Conservation (phyloP, 1,139 yeast species). For the Scheffersomyces cryptocercus region DNA sequence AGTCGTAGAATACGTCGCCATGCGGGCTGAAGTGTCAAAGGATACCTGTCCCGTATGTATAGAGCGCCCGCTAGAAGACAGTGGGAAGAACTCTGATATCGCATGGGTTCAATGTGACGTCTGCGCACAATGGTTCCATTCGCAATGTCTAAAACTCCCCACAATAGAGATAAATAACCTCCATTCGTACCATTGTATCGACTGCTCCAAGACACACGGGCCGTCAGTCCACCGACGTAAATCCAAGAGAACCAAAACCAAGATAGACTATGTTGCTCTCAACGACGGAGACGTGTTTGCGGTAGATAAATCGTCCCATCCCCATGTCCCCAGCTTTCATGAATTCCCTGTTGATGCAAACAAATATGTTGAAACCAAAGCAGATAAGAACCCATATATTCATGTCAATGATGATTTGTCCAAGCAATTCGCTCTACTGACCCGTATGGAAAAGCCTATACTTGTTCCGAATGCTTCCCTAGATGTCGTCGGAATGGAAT, state of each 20-base stretch:
- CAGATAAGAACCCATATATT: neutral
- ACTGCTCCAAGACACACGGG: constrained; percentile 49
- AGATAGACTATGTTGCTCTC: constrained; percentile 77
- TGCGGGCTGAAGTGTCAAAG: neutral
- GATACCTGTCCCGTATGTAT: constrained; percentile 27
- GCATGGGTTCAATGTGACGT: constrained; percentile 65
- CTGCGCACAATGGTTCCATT: constrained; percentile 66
- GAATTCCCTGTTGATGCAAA: constrained; percentile 20
- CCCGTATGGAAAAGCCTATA: constrained; percentile 29
- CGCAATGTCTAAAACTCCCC: constrained; percentile 47
- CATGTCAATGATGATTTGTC: constrained; percentile 22
- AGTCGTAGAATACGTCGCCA: too few relatives aligned
- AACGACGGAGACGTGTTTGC: constrained; percentile 70
- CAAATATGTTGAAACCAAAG: constrained; percentile 7
- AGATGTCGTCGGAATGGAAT: constrained; percentile 34
- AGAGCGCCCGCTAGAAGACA: constrained; percentile 14
- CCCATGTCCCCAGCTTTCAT: constrained; percentile 51
- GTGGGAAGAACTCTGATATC: constrained; percentile 13
- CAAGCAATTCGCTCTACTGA: constrained; percentile 31
- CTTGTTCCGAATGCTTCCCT: constrained; percentile 32
- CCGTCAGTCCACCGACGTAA: constrained; percentile 55
- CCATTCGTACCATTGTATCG: constrained; percentile 56
- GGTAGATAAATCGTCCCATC: constrained; percentile 60
- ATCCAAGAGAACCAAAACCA: constrained; percentile 54
- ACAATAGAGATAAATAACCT: constrained; percentile 38